These are phyloP conservation scores for Bombardia bombarda DNA, from an alignment of 495 filamentous ascomycete species.

Conservation along the genomic window DNA sequence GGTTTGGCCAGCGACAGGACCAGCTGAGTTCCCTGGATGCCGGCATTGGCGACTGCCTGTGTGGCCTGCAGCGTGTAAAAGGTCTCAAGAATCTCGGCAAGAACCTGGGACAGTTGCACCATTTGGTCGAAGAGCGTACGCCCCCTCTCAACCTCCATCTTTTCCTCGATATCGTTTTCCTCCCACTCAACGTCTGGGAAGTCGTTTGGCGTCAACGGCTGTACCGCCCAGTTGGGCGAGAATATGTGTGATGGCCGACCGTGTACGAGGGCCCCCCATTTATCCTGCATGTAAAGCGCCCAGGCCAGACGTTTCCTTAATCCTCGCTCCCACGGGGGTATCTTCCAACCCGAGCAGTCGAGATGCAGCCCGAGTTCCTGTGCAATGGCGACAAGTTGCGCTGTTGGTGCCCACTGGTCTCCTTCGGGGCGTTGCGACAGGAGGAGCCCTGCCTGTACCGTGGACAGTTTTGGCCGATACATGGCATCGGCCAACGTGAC, in stretches of 20 bases:
- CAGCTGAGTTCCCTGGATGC: constrained; percentile 49
- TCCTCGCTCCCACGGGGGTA: constrained; percentile 79
- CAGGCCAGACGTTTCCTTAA: constrained; percentile 79
- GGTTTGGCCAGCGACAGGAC: constrained; percentile 71
- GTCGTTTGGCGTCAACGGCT: constrained; percentile 56
- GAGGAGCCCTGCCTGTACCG: constrained; percentile 83
- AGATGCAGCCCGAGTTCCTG: constrained; percentile 83
- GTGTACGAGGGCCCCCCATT: constrained; percentile 83
- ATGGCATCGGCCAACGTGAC: constrained; percentile 68
- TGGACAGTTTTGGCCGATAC: constrained; percentile 81
- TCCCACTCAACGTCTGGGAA: constrained; percentile 59
- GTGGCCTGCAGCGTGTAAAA: constrained; percentile 70
- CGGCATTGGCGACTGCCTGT: constrained; percentile 38
- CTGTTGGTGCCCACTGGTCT: constrained; percentile 78
- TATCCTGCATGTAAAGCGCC: constrained; percentile 90
- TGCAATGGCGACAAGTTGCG: constrained; percentile 70
- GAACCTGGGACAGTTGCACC: constrained; percentile 65
- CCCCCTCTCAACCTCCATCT: constrained; percentile 58
- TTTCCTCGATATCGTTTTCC: constrained; percentile 49
- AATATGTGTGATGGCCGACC: constrained; percentile 82
- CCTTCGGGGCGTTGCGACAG: constrained; percentile 83
- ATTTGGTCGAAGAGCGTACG: constrained; percentile 63
- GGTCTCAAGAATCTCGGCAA: constrained; percentile 68
- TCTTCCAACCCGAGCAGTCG: constrained; percentile 81
- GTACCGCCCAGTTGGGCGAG: constrained; percentile 75